Evolutionary conservation across 495 filamentous ascomycete genomes (phyloP).

Genomic region (Clohesyomyces aquaticus): DNA sequence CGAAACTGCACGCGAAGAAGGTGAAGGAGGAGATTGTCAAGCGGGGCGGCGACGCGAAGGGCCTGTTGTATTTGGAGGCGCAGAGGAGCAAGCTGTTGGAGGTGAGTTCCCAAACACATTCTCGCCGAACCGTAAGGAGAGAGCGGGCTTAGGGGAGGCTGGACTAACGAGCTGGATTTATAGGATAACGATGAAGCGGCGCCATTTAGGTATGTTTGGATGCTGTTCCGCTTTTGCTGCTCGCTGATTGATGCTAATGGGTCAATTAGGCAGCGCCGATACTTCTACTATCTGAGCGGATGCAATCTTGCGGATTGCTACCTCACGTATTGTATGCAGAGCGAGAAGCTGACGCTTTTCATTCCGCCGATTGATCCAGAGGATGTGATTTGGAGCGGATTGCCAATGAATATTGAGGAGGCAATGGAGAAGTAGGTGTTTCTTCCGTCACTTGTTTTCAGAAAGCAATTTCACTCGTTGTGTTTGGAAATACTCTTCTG

Average conservation of each 20-base stretch:
- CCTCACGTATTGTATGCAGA: constrained; percentile 76
- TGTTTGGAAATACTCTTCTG: not conserved
- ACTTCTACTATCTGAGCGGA: constrained; percentile 94
- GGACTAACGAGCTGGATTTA: too few relatives aligned
- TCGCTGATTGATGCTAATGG: not conserved
- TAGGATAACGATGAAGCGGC: constrained; percentile 37
- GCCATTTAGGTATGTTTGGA: constrained; percentile 30
- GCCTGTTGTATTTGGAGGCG: constrained; percentile 84
- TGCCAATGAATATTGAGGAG: constrained; percentile 76
- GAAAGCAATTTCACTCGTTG: too few relatives aligned
- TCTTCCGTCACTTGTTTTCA: too few relatives aligned
- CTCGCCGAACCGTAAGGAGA: not conserved
- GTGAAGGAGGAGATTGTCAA: constrained; percentile 75
- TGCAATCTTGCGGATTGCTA: constrained; percentile 80
- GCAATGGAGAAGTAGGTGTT: constrained; percentile 58
- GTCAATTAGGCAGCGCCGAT: constrained; percentile 73
- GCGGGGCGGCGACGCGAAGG: constrained; percentile 61
- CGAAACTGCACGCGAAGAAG: constrained; percentile 80
- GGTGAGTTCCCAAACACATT: constrained; percentile 26
- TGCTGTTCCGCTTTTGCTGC: not conserved
- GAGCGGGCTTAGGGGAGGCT: not conserved
- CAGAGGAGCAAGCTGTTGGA: constrained; percentile 62
- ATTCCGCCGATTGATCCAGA: constrained; percentile 88
- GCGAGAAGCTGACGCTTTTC: constrained; percentile 78
- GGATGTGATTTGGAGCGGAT: constrained; percentile 92